Base-by-base conservation (phyloP, 805 yeast species). In the Starmerella vitae region DNA sequence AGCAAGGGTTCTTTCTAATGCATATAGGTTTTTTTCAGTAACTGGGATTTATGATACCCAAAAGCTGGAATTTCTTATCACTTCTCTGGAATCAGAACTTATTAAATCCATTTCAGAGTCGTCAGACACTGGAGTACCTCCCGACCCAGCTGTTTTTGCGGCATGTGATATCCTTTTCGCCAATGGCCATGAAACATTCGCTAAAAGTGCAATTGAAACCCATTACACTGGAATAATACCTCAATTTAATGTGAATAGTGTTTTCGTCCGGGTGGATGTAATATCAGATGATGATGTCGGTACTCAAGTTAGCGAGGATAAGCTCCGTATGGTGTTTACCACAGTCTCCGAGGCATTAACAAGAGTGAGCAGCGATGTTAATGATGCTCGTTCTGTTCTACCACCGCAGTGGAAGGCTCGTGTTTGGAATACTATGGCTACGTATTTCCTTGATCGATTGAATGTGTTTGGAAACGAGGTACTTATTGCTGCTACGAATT, bases 391-490 rank as follows among this genome's bases (percentile, higher is more conserved):
- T 5, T 27, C 38, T 1, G 34, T 41, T 4, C 30, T 43, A 2
- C 47, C 47, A 5, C 14, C 6, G 17, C 8, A 15, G 2, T 44
- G 45, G 45, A 21, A 20, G 6, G 27, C 17, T 2, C 5, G 12
- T 8, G 21, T 33, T 27, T 30, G 44, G 41, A 17, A 34, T 2
- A 22, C 14, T 21, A 22, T 27, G 7, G 5, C 40, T 5, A 18
- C 39, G 5, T 22, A 20, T 19, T 12, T 25, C 13, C 18, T 41
- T 10, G 40, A 33, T 7, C 32, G 25, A 6, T 24, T 45, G 7
- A 33, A 27, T 8, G 30, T 34, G 6, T 45, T 32, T 24, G 22
- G 22, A 3, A 33, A 27, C 15, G 33, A 18, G 8, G 30, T 45
- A 4, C 28, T 42, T 20, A 31, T 8, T n/a, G 34, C 46, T 1